These are phyloP conservation scores for Gentiana macrophylla DNA, from an alignment of 257 asterid genomes.

Conservation along the genomic window DNA sequence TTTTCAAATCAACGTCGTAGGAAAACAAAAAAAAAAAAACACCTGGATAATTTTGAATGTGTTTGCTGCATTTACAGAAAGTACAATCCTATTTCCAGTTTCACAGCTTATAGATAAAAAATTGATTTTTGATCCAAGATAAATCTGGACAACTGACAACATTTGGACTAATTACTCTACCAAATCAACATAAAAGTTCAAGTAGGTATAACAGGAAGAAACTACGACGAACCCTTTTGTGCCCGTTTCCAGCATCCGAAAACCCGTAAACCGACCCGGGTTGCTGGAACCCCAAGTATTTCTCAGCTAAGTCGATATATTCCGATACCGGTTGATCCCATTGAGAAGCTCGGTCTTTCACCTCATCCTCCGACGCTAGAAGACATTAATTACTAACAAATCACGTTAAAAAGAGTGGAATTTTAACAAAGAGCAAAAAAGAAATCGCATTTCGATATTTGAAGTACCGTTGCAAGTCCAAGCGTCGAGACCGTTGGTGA, in stretches of 20 bases:
- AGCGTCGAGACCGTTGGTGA: constrained; percentile 58
- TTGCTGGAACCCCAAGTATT: constrained; percentile 72
- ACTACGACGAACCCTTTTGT: constrained; percentile 55
- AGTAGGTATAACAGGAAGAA: neutral
- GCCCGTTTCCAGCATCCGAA: constrained; percentile 68
- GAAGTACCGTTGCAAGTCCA: constrained; percentile 70
- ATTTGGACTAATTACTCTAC: too few species aligned
- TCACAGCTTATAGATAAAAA: too few species aligned
- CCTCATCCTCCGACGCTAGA: constrained; percentile 77
- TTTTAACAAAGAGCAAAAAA: neutral
- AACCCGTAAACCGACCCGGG: constrained; percentile 76
- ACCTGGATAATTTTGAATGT: too few species aligned
- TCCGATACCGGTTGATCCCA: constrained; percentile 84
- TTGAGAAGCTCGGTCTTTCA: constrained; percentile 69
- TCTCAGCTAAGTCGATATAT: constrained; percentile 67
- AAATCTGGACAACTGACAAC: too few species aligned
- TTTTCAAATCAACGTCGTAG: too few species aligned
- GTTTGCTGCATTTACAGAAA: too few species aligned
- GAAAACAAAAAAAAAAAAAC: too few species aligned
- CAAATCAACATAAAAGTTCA: too few species aligned
- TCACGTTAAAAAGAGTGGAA: neutral
- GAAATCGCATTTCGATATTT: neutral
- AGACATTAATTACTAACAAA: neutral
- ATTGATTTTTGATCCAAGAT: too few species aligned
- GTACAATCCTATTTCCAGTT: too few species aligned